Evolutionary conservation across 495 filamentous ascomycete genomes (phyloP).

Genomic region (Hyaloscypha hepaticicola): DNA sequence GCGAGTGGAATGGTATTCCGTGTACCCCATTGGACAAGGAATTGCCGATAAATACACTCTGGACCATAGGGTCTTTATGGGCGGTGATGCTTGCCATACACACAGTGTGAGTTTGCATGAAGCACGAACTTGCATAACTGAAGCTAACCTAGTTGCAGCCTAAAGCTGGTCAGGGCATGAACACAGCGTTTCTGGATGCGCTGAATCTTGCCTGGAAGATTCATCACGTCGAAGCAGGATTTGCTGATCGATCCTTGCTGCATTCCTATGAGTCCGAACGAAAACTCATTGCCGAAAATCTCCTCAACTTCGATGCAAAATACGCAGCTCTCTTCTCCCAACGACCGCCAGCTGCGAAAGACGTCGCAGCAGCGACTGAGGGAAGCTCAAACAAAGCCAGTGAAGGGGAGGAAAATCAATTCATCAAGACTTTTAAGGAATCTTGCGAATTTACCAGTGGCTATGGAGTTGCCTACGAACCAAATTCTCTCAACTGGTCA

Average conservation of each 20-base stretch:
- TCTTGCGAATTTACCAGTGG: constrained; percentile 70
- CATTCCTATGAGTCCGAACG: constrained; percentile 72
- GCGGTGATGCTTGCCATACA: constrained; percentile 81
- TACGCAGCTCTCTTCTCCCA: constrained; percentile 68
- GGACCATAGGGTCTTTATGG: constrained; percentile 69
- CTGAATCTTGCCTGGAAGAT: constrained; percentile 87
- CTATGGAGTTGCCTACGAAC: constrained; percentile 66
- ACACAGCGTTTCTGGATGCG: constrained; percentile 78
- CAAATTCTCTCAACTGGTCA: constrained; percentile 62
- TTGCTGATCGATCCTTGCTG: constrained; percentile 56
- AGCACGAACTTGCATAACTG: not conserved
- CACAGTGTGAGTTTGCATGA: constrained; percentile 50
- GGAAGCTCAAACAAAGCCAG: constrained; percentile 26
- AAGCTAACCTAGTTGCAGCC: constrained; percentile 43
- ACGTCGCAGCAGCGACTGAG: constrained; percentile 46
- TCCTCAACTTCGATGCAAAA: constrained; percentile 71
- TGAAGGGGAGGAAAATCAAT: constrained; percentile 58
- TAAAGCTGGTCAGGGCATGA: constrained; percentile 86
- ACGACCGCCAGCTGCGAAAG: constrained; percentile 51
- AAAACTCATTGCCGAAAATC: constrained; percentile 64
- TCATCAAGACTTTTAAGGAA: constrained; percentile 68
- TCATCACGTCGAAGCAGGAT: constrained; percentile 63
- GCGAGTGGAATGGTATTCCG: constrained; percentile 64
- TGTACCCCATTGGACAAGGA: constrained; percentile 73
- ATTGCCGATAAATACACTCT: constrained; percentile 66